Percentiles rank a stretch among this genome's conserved stretches.
Evolutionary conservation across 2,329 filamentous ascomycete genomes (phyloP).

Genomic region (Myrmaecium sp.): DNA sequence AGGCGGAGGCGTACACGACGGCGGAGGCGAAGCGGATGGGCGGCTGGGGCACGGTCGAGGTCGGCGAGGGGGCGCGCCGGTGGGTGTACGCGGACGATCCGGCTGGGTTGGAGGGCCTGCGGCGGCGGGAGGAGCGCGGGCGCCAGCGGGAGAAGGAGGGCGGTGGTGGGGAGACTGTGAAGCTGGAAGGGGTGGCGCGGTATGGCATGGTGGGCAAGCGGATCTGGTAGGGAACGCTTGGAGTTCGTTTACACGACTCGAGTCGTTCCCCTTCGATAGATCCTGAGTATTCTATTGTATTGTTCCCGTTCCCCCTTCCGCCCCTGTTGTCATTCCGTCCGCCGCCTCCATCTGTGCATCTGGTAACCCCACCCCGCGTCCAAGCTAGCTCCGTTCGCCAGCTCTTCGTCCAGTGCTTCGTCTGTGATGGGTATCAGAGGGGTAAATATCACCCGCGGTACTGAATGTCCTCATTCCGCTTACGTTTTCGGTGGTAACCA

Average conservation of each 20-base stretch:
- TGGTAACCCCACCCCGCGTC: too few relatives aligned
- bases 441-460: too few relatives aligned
- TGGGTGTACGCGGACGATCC: constrained; percentile 79
- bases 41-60: constrained; percentile 70
- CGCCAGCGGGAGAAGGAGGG: constrained; percentile 37
- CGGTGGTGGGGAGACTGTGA: constrained; percentile 24
- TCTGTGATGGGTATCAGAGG: too few relatives aligned
- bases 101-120: constrained; percentile 46
- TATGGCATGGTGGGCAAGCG: constrained; percentile 95
- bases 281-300: too few relatives aligned
- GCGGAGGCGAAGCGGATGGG: constrained; percentile 55
- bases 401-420: too few relatives aligned
- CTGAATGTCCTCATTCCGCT: too few relatives aligned
- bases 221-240: constrained; percentile 53
- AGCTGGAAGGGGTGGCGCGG: constrained; percentile 51
- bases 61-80: constrained; percentile 69
- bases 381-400: too few relatives aligned
- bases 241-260: not conserved
- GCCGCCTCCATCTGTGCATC: too few relatives aligned
- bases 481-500: too few relatives aligned
- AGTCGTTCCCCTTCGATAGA: too few relatives aligned
- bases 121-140: constrained; percentile 44
- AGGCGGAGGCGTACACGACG: constrained; percentile 40
- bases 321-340: too few relatives aligned
- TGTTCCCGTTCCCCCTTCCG: too few relatives aligned